Percentiles rank a stretch among this genome's conserved stretches.
phyloP scores from a whole-genome alignment of 805 yeast species.

The Kluyveromyces nonfermentans region DNA sequence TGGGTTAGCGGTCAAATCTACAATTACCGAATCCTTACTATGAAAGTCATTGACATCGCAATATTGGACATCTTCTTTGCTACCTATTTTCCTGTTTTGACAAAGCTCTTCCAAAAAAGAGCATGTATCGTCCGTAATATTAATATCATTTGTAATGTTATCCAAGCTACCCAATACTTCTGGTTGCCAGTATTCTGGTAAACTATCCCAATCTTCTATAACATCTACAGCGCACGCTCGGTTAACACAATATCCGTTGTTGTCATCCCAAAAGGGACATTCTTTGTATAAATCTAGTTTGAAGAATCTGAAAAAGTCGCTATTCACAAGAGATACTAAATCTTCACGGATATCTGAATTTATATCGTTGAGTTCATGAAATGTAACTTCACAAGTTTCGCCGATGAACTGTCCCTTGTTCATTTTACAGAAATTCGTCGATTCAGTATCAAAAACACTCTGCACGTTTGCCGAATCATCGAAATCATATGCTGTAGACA shows the following conservation, averaged over 20 bases:
- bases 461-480: neutral
- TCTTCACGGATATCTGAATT: conserved; percentile 46
- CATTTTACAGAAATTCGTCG: conserved; percentile 25
- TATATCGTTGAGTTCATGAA: conserved; percentile 41
- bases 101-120: conserved; percentile 33
- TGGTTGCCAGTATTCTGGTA: conserved; percentile 68
- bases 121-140: conserved; percentile 26
- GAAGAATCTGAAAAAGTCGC: conserved; percentile 83
- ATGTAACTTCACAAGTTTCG: conserved; percentile 33
- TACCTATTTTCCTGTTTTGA: conserved; percentile 17
- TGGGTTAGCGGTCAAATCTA: conserved; percentile 79
- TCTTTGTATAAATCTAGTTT: conserved; percentile 71
- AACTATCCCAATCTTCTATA: conserved; percentile 59
- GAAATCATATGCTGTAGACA: neutral
- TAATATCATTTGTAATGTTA: conserved; percentile 21
- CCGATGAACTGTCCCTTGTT: conserved; percentile 26
- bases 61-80: conserved; percentile 45
- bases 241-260: conserved; percentile 73
- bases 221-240: conserved; percentile 86
- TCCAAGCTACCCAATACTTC: conserved; percentile 43
- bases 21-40: conserved; percentile 66
- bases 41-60: conserved; percentile 55
- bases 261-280: conserved; percentile 82
- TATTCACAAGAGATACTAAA: conserved; percentile 48
- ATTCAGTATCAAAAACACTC: conserved; percentile 1